These are phyloP conservation scores for Magnolia changhungtana DNA, from an alignment of 164 flowering plant species.

Conservation along the genomic window DNA sequence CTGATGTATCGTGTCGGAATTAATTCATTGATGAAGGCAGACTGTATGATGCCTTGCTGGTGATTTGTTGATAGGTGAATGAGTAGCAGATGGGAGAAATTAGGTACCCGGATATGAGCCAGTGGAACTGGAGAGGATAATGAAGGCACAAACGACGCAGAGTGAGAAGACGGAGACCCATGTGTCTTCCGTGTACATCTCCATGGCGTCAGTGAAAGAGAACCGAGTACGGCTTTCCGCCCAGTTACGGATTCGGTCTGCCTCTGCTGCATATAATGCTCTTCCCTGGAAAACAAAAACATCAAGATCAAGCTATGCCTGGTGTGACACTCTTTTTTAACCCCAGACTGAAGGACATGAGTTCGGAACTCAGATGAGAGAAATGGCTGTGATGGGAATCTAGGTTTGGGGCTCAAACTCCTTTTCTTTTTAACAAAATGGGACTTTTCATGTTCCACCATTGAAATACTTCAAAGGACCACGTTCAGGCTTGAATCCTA, in stretches of 20 bases:
- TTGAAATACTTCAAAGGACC: too few species aligned
- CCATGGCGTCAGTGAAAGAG: conserved; percentile 99
- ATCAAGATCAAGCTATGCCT: not conserved
- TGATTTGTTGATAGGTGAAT: not conserved
- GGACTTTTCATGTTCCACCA: too few species aligned
- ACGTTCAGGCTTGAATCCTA: too few species aligned
- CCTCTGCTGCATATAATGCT: conserved; percentile 97
- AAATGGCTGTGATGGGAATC: not conserved
- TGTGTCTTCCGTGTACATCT: conserved; percentile 91
- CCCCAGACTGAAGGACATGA: not conserved
- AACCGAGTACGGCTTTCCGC: conserved; percentile 89
- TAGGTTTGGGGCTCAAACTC: not conserved
- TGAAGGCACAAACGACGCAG: conserved; percentile 94
- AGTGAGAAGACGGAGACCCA: conserved; percentile 96
- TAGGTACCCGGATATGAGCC: conserved; percentile 22
- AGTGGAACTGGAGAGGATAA: conserved; percentile 76
- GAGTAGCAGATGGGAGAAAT: not conserved
- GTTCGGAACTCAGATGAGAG: not conserved
- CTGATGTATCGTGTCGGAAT: not conserved
- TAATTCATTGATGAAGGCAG: not conserved
- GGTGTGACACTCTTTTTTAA: too few species aligned
- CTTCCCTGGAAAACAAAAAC: conserved; percentile 53
- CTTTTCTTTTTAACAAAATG: too few species aligned
- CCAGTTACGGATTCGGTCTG: conserved; percentile 93
- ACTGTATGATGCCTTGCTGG: not conserved